A percentile compares a stretch with the other conserved stretches of the same genome.
Evolutionary conservation across 805 yeast species (phyloP).

Genomic region (Allodekkera sacchari): DNA sequence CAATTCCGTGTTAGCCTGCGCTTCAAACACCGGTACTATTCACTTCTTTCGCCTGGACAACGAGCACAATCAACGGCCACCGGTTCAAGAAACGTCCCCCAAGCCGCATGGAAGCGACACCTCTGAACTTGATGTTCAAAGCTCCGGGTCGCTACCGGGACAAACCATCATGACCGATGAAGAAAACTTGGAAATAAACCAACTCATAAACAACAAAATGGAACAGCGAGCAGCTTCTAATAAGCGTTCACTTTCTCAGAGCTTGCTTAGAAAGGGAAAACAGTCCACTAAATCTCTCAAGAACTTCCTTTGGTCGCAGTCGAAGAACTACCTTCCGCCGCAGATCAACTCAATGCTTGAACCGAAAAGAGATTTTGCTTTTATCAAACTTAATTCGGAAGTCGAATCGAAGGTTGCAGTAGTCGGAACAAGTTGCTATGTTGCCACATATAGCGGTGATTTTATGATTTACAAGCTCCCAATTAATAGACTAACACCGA

Average conservation of each 20-base stretch:
- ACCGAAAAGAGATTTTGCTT: conserved; percentile 89
- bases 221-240: conserved; percentile 4
- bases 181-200: conserved; percentile 20
- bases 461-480: conserved; percentile 76
- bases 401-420: conserved; percentile 23
- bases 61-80: no score
- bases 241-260: conserved; percentile 3
- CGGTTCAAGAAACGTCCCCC: no score
- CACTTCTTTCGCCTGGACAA: conserved; percentile 54
- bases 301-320: conserved; percentile 19
- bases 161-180: conserved; percentile 18
- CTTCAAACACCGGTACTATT: conserved; percentile 85
- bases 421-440: conserved; percentile 41
- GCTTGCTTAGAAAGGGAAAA: conserved; percentile 8
- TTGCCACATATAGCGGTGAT: conserved; percentile 75
- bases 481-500: no score
- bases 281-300: conserved; percentile 19
- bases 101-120: no score
- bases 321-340: conserved; percentile 52
- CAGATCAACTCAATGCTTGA: conserved; percentile 77
- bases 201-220: conserved; percentile 18
- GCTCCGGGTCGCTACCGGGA: conserved; percentile 12
- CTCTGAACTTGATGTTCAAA: no score
- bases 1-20: conserved; percentile 66
- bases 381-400: conserved; percentile 47